phyloP scores from a whole-genome alignment of 805 yeast species.

The Jamesozyma hellenica region DNA sequence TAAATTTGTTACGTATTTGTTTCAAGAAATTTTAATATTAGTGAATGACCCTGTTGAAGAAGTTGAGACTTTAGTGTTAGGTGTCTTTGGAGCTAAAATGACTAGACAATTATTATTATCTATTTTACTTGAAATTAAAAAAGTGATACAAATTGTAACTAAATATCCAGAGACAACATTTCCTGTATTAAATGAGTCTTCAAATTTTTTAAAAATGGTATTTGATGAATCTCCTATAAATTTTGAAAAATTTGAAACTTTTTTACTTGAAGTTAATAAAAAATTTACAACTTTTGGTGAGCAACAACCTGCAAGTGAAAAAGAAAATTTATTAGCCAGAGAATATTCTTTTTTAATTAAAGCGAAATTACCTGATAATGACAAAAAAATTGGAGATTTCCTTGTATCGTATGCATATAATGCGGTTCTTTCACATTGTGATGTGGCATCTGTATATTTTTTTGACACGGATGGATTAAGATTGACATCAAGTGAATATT shows the following conservation, averaged over 20 bases:
- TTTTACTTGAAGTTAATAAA: constrained; percentile 46
- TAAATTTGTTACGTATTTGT: constrained; percentile 60
- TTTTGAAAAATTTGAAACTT: constrained; percentile 47
- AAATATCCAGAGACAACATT: constrained; percentile 46
- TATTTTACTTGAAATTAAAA: constrained; percentile 55
- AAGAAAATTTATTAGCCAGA: constrained; percentile 6
- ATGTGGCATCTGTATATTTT: constrained; percentile 25
- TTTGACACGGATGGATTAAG: constrained; percentile 25
- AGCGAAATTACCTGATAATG: constrained; percentile 45
- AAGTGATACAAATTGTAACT: constrained; percentile 44
- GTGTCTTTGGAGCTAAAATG: constrained; percentile 56
- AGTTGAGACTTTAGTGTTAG: constrained; percentile 39
- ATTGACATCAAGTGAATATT: constrained; percentile 24
- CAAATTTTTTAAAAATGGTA: constrained; percentile 22
- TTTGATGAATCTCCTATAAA: constrained; percentile 42
- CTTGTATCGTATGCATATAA: constrained; percentile 21
- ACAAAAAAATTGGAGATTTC: constrained; percentile 23
- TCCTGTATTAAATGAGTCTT: constrained; percentile 30
- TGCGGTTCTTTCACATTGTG: constrained; percentile 22
- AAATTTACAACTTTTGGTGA: constrained; percentile 25
- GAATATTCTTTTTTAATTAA: constrained; percentile 43
- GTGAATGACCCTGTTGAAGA: constrained; percentile 16
- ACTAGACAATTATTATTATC: constrained; percentile 59
- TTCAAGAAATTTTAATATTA: constrained; percentile 60
- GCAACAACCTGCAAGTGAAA: constrained; percentile 15